These are phyloP conservation scores for Metarhizium guizhouense DNA, from an alignment of 2,329 filamentous ascomycete genomes.

Conservation along the genomic window DNA sequence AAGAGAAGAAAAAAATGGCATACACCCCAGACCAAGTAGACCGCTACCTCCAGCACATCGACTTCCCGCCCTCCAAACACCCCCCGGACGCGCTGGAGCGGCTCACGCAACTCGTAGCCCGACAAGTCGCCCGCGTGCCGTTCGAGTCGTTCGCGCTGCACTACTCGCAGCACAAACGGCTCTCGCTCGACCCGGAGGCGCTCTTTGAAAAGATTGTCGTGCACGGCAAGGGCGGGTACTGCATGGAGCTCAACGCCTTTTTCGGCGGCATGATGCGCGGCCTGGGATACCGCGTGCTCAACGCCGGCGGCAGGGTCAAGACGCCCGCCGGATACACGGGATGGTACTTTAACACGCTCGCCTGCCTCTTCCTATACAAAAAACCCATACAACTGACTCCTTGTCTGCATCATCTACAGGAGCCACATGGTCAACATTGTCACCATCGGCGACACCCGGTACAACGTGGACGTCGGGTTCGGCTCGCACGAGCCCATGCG, in stretches of 20 bases:
- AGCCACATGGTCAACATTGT: constrained; percentile 53
- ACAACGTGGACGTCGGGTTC: constrained; percentile 1
- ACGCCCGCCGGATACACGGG: constrained; percentile 13
- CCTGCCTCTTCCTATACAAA: neutral
- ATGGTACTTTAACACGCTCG: constrained; percentile 13
- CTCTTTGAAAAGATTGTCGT: constrained; percentile 37
- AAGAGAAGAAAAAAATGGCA: neutral
- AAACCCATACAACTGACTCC: too few species aligned
- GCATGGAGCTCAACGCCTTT: constrained; percentile 38
- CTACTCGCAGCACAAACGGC: constrained; percentile 27
- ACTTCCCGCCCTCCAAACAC: constrained; percentile 13
- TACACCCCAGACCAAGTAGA: constrained; percentile 17
- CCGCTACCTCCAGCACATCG: constrained; percentile 21
- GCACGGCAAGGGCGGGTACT: constrained; percentile 40
- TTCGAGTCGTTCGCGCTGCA: constrained; percentile 47
- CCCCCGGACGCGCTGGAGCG: constrained; percentile 16
- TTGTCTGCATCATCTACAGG: constrained; percentile 22
- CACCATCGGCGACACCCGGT: constrained; percentile 29
- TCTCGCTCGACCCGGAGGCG: constrained; percentile 25
- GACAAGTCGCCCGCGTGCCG: constrained; percentile 40
- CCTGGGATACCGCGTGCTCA: constrained; percentile 40
- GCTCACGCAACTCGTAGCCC: constrained; percentile 22
- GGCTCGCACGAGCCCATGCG: constrained; percentile 33
- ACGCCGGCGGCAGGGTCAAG: constrained; percentile 36
- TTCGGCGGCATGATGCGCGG: constrained; percentile 38